Percentiles rank a stretch among this genome's conserved stretches.
Conservation (phyloP, 1,139 yeast species). For the Groenewaldozyma auringiensis region DNA sequence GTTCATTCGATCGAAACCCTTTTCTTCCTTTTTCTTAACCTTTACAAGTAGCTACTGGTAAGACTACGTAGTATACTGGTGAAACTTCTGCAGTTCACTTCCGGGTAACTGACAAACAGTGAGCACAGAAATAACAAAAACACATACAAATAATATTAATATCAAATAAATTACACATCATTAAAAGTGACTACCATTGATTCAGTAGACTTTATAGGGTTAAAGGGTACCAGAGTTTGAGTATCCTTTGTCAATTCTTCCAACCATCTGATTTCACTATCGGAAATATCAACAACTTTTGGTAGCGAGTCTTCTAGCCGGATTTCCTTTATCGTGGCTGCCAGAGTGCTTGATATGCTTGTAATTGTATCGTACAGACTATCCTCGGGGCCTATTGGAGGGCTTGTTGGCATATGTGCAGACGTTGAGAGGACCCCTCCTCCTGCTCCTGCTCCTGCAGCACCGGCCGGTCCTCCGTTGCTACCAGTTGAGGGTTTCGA, state of each 20-base stretch:
- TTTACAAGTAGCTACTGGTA: too few relatives aligned
- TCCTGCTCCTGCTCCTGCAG: background rate
- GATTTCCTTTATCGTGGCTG: background rate
- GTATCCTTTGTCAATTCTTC: background rate
- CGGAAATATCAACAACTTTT: background rate
- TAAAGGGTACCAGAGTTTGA: background rate
- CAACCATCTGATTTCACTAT: background rate
- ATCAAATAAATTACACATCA: background rate
- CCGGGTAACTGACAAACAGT: too few relatives aligned
- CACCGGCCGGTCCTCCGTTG: background rate
- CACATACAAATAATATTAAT: too few relatives aligned
- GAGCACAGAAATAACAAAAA: too few relatives aligned
- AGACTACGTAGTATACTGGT: too few relatives aligned
- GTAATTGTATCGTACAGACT: background rate
- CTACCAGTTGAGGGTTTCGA: background rate
- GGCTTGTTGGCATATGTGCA: background rate
- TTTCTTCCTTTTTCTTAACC: too few relatives aligned
- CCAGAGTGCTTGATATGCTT: background rate
- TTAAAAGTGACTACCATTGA: conserved; percentile 1
- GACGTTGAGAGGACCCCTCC: background rate
- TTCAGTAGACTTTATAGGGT: background rate
- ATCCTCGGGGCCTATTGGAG: background rate
- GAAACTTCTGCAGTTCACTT: too few relatives aligned
- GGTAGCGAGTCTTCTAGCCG: background rate
- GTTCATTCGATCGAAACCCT: too few relatives aligned